These are phyloP conservation scores for Artemisia tridentata DNA, from an alignment of 129 eudicot species.

Conservation along the genomic window DNA sequence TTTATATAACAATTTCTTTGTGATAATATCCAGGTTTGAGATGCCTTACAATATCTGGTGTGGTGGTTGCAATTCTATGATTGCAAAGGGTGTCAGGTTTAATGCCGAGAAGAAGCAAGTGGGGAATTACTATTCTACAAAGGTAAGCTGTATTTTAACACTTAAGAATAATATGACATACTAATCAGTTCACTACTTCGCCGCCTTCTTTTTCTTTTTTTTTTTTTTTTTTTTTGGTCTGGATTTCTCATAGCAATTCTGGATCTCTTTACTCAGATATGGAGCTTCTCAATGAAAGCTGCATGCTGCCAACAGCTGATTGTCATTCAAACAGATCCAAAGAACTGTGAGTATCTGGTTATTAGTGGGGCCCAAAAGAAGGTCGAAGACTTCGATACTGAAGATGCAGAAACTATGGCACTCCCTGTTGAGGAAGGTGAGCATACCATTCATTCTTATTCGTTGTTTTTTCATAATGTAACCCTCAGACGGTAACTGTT, in stretches of 20 bases:
- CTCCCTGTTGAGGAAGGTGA: conserved; percentile 80
- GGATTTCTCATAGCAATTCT: conserved; percentile 16
- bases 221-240: no score
- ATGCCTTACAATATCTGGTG: conserved; percentile 97
- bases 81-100: conserved; percentile 94
- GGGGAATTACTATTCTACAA: conserved; percentile 92
- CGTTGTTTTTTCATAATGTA: no score
- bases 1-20: not conserved
- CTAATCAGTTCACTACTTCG: not conserved
- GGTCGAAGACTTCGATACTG: conserved; percentile 74
- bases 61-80: conserved; percentile 96
- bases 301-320: conserved; percentile 88
- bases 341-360: conserved; percentile 72
- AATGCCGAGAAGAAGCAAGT: conserved; percentile 99
- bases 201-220: no score
- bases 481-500: no score
- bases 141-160: conserved; percentile 35
- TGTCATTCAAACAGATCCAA: conserved; percentile 88
- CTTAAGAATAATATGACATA: not conserved
- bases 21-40: conserved; percentile 59
- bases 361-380: conserved; percentile 82
- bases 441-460: not conserved
- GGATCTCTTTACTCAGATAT: conserved; percentile 54
- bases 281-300: conserved; percentile 90
- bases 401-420: conserved; percentile 81